Conservation (phyloP, 116 monocot genomes). For the Thalassia testudinum region DNA sequence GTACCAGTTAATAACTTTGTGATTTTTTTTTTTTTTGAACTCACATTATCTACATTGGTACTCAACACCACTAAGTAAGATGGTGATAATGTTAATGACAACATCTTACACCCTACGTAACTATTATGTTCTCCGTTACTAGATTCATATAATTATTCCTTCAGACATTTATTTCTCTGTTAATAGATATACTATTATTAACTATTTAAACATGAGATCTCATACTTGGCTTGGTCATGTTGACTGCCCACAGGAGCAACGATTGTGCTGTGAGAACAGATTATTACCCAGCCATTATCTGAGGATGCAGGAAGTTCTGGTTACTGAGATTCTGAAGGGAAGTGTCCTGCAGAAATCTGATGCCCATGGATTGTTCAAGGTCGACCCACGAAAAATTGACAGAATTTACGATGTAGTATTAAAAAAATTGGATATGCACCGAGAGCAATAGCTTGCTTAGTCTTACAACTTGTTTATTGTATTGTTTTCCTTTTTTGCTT, state of each 20-base stretch:
- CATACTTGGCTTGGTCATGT: background rate
- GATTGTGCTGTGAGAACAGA: conserved; percentile 62
- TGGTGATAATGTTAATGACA: too few relatives aligned
- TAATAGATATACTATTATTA: too few relatives aligned
- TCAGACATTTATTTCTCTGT: too few relatives aligned
- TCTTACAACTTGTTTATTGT: background rate
- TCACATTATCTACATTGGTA: too few relatives aligned
- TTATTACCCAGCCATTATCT: conserved; percentile 68
- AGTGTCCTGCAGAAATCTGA: conserved; percentile 52
- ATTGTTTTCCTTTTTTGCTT: background rate
- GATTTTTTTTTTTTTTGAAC: too few relatives aligned
- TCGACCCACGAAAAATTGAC: conserved; percentile 33
- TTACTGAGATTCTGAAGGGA: conserved; percentile 69
- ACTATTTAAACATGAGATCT: too few relatives aligned
- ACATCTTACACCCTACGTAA: too few relatives aligned
- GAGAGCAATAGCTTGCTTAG: conserved; percentile 2
- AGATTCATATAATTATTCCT: too few relatives aligned
- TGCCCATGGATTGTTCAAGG: conserved; percentile 71
- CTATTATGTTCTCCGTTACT: too few relatives aligned
- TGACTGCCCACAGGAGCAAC: conserved; percentile 43
- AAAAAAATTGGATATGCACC: conserved; percentile 12
- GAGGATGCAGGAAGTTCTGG: conserved; percentile 79
- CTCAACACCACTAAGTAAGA: too few relatives aligned
- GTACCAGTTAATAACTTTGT: too few relatives aligned
- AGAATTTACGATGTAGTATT: conserved; percentile 11